Conservation (phyloP, 805 yeast genomes). For the Sugiyamaella americana region DNA sequence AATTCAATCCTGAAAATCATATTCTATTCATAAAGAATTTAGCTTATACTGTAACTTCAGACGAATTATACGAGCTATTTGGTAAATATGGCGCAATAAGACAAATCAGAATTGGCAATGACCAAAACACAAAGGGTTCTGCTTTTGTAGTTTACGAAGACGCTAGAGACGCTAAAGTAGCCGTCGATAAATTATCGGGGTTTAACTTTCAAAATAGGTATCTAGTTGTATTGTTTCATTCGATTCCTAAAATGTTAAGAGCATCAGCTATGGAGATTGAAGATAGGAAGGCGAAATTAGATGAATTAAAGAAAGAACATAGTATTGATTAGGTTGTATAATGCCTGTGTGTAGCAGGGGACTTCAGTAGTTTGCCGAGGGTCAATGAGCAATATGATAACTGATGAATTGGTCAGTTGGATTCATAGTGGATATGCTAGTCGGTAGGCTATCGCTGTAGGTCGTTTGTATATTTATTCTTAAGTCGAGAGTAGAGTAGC, state of each 20-base stretch:
- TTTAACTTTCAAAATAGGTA: conserved; percentile 55
- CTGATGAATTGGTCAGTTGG: too few species aligned
- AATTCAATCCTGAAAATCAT: conserved; percentile 24
- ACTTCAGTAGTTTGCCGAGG: too few species aligned
- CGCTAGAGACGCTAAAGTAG: conserved; percentile 42
- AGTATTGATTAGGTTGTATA: conserved; percentile 16
- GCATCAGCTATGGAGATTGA: conserved; percentile 29
- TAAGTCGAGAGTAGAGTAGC: too few species aligned
- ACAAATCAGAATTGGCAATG: conserved; percentile 45
- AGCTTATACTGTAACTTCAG: conserved; percentile 44
- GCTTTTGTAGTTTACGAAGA: conserved; percentile 51
- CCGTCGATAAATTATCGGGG: conserved; percentile 53
- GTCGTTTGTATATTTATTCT: too few species aligned
- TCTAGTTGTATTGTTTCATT: conserved; percentile 45
- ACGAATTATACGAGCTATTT: conserved; percentile 46
- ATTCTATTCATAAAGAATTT: conserved; percentile 50
- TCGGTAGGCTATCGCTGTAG: too few species aligned
- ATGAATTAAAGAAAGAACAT: conserved; percentile 24
- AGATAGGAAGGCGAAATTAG: conserved; percentile 26
- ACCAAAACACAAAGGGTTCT: conserved; percentile 42
- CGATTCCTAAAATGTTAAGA: conserved; percentile 36
- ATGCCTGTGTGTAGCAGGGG: too few species aligned
- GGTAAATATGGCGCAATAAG: conserved; percentile 51
- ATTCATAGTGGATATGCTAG: too few species aligned
- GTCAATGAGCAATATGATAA: too few species aligned